Base-by-base conservation (phyloP, 2,329 filamentous ascomycete species). In the Apiospora marii region DNA sequence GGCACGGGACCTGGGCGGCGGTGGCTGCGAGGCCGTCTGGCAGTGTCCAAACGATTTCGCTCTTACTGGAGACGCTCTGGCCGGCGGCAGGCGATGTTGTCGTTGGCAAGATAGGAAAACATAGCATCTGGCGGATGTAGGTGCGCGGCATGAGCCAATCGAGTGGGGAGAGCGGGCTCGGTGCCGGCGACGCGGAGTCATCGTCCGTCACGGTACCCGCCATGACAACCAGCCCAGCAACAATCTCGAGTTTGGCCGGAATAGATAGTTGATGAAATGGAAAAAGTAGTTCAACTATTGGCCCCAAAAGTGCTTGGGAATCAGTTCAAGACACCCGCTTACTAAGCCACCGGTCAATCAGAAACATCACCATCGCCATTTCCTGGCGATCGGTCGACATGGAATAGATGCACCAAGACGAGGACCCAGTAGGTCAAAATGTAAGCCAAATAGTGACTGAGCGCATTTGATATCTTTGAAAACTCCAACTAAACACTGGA, bases 61-160 rank as follows among this genome's bases (percentile, higher is more conserved):
- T 27, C 44, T 74, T 68, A 14, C n/a, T 12, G n/a, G 12, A 14
- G n/a, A 24, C 5, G 7, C 14, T 51, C 4, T 4, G 49, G 12
- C 4, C 24, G n/a, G 48, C n/a, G 49, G n/a, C 10, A 4, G 49
- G 22, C 10, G 48, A n/a, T 24, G 48, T 4, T n/a, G 46, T n/a
- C 46, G 46, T 12, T n/a, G 19, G 19, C 12, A 30, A 8, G 16
- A 19, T 12, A 27, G 76, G 76, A 34, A 81, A 81, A 71, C 76
- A 78, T 27, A 76, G 72, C 19, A 80, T 75, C 67, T 80, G 79
- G 27, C 76, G 75, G 22, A 80, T 70, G 69, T 80, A 80, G 44
- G 72, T 71, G 27, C 74, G 75, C 51, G 79, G 79, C 78, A 81
- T 80, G 34, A 80, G 72, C 58, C 69, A 74, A 37, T 81, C 78